Evolutionary conservation across 2,329 filamentous ascomycete species (phyloP).

Genomic region (Colletotrichum ledebouriae): DNA sequence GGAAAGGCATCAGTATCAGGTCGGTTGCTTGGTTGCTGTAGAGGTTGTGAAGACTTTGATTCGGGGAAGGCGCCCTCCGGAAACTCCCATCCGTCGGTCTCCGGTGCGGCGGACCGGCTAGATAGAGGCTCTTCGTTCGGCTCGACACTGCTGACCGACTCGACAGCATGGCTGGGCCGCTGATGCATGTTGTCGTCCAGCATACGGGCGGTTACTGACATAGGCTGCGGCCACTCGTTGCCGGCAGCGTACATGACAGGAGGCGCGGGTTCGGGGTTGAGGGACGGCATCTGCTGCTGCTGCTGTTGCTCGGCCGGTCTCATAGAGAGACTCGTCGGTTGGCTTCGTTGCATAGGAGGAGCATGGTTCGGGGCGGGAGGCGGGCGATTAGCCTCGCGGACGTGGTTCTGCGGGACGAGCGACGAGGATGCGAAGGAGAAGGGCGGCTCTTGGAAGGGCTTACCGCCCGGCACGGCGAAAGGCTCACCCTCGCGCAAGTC

Average conservation of each 20-base stretch:
- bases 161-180: constrained; percentile 55
- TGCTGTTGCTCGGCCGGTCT: constrained; percentile 57
- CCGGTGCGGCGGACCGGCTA: constrained; percentile 56
- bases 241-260: constrained; percentile 54
- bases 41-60: constrained; percentile 58
- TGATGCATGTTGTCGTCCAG: constrained; percentile 51
- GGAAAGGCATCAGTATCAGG: constrained; percentile 93
- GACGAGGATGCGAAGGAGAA: constrained; percentile 47
- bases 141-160: constrained; percentile 55
- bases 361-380: constrained; percentile 71
- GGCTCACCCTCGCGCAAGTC: constrained; percentile 69
- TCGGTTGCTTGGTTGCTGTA: constrained; percentile 67
- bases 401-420: constrained; percentile 64
- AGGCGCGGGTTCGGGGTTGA: constrained; percentile 62
- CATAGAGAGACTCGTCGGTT: constrained; percentile 50
- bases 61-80: constrained; percentile 81
- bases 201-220: constrained; percentile 46
- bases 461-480: constrained; percentile 59
- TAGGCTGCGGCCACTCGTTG: constrained; percentile 51
- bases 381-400: constrained; percentile 67
- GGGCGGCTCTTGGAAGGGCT: constrained; percentile 51
- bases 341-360: constrained; percentile 62
- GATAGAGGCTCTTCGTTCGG: constrained; percentile 57
- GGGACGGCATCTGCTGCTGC: constrained; percentile 66
- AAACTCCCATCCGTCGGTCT: constrained; percentile 91